Conservation (phyloP, 352 stramenopile species). For the Phytophthora pseudosyringae region DNA sequence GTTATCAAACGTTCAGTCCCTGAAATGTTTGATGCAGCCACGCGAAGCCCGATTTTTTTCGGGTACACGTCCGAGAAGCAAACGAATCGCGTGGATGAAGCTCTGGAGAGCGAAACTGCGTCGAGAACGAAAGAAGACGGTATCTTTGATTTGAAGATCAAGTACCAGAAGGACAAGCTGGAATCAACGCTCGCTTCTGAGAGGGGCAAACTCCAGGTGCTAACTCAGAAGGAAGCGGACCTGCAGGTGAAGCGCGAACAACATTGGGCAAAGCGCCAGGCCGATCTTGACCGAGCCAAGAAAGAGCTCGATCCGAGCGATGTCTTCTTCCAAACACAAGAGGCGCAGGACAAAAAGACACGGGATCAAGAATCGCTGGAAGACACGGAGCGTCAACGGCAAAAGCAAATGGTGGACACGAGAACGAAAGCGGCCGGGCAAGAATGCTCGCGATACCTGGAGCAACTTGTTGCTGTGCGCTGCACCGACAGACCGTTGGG, state of each 20-base stretch:
- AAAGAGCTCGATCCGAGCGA: constrained; percentile 80
- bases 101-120: constrained; percentile 37
- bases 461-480: constrained; percentile 47
- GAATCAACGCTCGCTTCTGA: constrained; percentile 46
- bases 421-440: constrained; percentile 53
- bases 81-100: constrained; percentile 45
- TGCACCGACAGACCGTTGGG: constrained; percentile 55
- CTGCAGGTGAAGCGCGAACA: constrained; percentile 57
- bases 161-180: constrained; percentile 42
- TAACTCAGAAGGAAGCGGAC: constrained; percentile 59
- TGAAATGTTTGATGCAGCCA: constrained; percentile 48
- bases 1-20: constrained; percentile 58
- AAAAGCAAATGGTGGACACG: constrained; percentile 49
- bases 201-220: constrained; percentile 59
- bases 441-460: constrained; percentile 41
- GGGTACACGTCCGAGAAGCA: constrained; percentile 62
- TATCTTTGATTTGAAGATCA: constrained; percentile 66
- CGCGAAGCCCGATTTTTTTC: constrained; percentile 74
- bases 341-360: constrained; percentile 65
- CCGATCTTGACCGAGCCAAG: constrained; percentile 69
- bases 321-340: constrained; percentile 77
- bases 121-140: constrained; percentile 42
- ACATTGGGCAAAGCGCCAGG: constrained; percentile 65
- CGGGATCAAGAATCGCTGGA: constrained; percentile 61
- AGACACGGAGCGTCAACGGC: constrained; percentile 54